phyloP scores from a whole-genome alignment of 1,284 basidiomycete species.

The Tilletia horrida region DNA sequence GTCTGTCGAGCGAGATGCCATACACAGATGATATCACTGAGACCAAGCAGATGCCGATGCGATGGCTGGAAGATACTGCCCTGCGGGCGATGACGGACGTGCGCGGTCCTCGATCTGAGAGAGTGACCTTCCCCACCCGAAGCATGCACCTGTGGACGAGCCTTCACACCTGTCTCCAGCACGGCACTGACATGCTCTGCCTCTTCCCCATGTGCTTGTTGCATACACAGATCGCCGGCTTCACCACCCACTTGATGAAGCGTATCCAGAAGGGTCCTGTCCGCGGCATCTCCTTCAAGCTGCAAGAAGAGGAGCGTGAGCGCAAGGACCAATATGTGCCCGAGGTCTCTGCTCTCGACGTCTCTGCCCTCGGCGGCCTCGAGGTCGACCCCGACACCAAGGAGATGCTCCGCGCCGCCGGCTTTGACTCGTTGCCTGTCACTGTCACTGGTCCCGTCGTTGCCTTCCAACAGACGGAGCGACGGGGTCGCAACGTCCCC shows the following conservation, averaged over 20 bases:
- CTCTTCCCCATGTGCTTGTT: no score
- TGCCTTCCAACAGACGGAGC: slow-evolving; percentile 49
- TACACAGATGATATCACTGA: no score
- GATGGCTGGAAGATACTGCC: no score
- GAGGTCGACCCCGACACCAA: slow-evolving; percentile 56
- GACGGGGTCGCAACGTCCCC: slow-evolving; percentile 51
- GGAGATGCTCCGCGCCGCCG: slow-evolving; percentile 52
- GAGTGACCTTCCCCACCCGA: no score
- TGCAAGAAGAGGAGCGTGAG: slow-evolving; percentile 99
- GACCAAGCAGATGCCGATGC: no score
- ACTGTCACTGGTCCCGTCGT: slow-evolving; percentile 51
- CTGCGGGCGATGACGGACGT: no score
- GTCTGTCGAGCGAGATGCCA: no score
- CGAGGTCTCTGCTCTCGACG: slow-evolving; percentile 55
- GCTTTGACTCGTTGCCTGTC: slow-evolving; percentile 54
- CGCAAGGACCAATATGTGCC: slow-evolving; percentile 65
- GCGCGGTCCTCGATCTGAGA: no score
- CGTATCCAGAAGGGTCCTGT: slow-evolving; percentile 99
- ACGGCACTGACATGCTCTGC: neutral
- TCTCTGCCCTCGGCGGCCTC: slow-evolving; percentile 46
- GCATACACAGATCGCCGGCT: slow-evolving; percentile 70
- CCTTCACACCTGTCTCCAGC: no score
- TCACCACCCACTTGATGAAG: slow-evolving; percentile 99
- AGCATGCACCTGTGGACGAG: no score
- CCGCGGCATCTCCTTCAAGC: slow-evolving; percentile 99